Conservation (phyloP, 805 yeast species). For the Pichia deserticola region DNA sequence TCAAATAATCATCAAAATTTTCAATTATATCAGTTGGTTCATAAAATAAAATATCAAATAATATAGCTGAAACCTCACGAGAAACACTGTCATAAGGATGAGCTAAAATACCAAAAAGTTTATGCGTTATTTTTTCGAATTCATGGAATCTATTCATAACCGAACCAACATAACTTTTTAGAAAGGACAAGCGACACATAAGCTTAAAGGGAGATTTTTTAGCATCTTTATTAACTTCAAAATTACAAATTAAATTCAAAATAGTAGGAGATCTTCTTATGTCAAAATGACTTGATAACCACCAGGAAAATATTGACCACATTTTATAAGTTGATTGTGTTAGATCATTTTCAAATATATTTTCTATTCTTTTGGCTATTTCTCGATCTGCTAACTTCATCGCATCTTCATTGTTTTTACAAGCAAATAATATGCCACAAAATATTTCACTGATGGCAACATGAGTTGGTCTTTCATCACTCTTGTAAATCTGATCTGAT, state of each 20-base stretch:
- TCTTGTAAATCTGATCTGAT: constrained; percentile 43
- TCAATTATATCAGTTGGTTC: constrained; percentile 10
- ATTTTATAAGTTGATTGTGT: constrained; percentile 66
- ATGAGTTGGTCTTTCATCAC: constrained; percentile 69
- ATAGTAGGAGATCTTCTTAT: constrained; percentile 56
- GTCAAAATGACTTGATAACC: constrained; percentile 63
- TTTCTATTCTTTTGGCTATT: constrained; percentile 36
- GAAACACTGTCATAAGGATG: constrained; percentile 74
- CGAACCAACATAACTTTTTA: constrained; percentile 35
- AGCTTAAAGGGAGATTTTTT: constrained; percentile 55
- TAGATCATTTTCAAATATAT: constrained; percentile 48
- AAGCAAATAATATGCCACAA: constrained; percentile 52
- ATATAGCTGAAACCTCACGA: constrained; percentile 53
- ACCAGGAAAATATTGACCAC: constrained; percentile 74
- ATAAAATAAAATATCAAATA: constrained; percentile 32
- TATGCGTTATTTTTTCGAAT: constrained; percentile 36
- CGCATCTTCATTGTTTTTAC: constrained; percentile 31
- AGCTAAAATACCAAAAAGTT: constrained; percentile 41
- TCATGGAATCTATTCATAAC: constrained; percentile 36
- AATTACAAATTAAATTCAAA: constrained; percentile 36
- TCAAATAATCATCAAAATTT: constrained; percentile 34
- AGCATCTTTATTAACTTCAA: constrained; percentile 41
- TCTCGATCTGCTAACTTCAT: constrained; percentile 37
- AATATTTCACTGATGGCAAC: constrained; percentile 66
- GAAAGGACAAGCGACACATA: constrained; percentile 50